phyloP scores from a whole-genome alignment of 805 yeast genomes.

The Cyberlindnera nakhonratchasimensis region DNA sequence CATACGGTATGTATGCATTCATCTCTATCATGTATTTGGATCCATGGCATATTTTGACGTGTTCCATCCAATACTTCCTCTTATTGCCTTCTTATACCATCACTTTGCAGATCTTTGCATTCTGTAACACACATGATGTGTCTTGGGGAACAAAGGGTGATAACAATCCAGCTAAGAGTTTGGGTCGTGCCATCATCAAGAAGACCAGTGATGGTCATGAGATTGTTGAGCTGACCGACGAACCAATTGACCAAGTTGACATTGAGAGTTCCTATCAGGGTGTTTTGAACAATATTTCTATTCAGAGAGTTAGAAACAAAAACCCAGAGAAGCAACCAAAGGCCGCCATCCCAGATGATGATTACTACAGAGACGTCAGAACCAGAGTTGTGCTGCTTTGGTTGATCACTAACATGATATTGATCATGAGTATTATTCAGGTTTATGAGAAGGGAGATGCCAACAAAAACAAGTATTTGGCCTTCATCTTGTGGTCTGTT shows the following conservation, averaged over 20 bases:
- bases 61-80: slow-evolving; percentile 82
- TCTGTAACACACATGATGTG: slow-evolving; percentile 97
- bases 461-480: slow-evolving; percentile 68
- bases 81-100: slow-evolving; percentile 90
- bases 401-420: slow-evolving; percentile 77
- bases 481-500: slow-evolving; percentile 88
- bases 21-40: slow-evolving; percentile 85
- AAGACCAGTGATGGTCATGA: slow-evolving; percentile 73
- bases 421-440: slow-evolving; percentile 86
- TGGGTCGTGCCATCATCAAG: slow-evolving; percentile 74
- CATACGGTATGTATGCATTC: slow-evolving; percentile 83
- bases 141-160: slow-evolving; percentile 99
- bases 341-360: slow-evolving; percentile 49
- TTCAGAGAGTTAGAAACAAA: slow-evolving; percentile 59
- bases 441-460: slow-evolving; percentile 68
- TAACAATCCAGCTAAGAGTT: slow-evolving; percentile 59
- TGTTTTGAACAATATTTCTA: slow-evolving; percentile 66
- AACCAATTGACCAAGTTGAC: slow-evolving; percentile 64
- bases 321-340: slow-evolving; percentile 42
- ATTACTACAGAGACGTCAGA: slow-evolving; percentile 91
- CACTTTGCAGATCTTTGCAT: slow-evolving; percentile 91
- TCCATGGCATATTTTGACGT: slow-evolving; percentile 94
- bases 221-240: slow-evolving; percentile 73
- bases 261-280: slow-evolving; percentile 81
- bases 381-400: slow-evolving; percentile 94